Percentiles rank a stretch among this genome's conserved stretches.
These are phyloP conservation scores for Citrus medica DNA, from an alignment of 345 rosid species.

Conservation along the genomic window DNA sequence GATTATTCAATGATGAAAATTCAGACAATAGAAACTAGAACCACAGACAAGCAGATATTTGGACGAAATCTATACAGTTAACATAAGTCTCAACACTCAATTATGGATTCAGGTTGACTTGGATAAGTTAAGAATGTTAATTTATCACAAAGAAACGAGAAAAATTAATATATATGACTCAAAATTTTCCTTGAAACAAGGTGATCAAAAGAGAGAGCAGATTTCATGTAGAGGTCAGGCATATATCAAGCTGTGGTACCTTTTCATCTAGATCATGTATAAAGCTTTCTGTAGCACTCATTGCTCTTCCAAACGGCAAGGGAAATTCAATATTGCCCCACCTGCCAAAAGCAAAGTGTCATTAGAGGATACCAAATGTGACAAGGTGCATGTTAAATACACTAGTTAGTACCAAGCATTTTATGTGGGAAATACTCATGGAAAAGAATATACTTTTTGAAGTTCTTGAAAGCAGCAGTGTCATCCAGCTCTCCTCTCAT, in stretches of 20 bases:
- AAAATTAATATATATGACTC: neutral
- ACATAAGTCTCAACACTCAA: neutral
- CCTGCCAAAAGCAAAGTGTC: slow-evolving; percentile 36
- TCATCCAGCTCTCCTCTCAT: slow-evolving; percentile 99
- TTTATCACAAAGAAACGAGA: too few species aligned
- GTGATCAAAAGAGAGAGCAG: slow-evolving; percentile 9
- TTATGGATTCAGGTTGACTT: neutral
- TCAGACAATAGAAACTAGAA: neutral
- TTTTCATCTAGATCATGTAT: slow-evolving; percentile 95
- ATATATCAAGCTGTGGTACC: slow-evolving; percentile 36
- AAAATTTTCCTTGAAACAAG: slow-evolving; percentile 5
- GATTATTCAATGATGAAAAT: neutral
- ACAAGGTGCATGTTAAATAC: neutral
- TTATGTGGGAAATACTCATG: neutral
- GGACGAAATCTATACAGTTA: neutral
- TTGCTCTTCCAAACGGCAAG: slow-evolving; percentile 91
- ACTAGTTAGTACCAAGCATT: neutral
- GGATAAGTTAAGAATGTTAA: neutral
- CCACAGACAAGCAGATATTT: neutral
- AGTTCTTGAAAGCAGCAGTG: slow-evolving; percentile 97
- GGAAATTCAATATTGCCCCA: slow-evolving; percentile 96
- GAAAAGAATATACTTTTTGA: slow-evolving; percentile 62
- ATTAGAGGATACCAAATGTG: slow-evolving; percentile 14
- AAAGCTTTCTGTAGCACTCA: slow-evolving; percentile 84
- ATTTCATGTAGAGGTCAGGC: neutral